Percentiles rank a stretch among this genome's conserved stretches.
These are phyloP conservation scores for Candida awuae DNA, from an alignment of 805 yeast genomes.

Conservation along the genomic window DNA sequence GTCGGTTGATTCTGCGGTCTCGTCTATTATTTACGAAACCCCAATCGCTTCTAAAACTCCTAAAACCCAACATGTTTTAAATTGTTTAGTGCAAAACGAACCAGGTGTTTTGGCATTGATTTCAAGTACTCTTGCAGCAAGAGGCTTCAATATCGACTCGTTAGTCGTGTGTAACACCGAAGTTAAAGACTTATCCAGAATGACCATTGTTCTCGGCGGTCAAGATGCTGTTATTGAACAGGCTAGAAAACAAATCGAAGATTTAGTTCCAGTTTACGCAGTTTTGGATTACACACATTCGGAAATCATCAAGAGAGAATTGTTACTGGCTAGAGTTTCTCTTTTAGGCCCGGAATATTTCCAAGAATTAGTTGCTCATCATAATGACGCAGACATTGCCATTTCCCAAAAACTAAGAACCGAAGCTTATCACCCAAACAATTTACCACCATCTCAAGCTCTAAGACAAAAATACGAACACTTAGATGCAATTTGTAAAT, in stretches of 20 bases:
- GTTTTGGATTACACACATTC: conserved; percentile 90
- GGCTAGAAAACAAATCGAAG: conserved; percentile 96
- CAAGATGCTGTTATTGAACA: conserved; percentile 96
- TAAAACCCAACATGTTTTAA: conserved; percentile 78
- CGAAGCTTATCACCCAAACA: conserved; percentile 72
- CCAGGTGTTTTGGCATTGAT: conserved; percentile 95
- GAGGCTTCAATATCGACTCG: conserved; percentile 98
- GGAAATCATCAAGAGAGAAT: conserved; percentile 84
- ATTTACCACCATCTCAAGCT: conserved; percentile 84
- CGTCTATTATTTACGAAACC: conserved; percentile 90
- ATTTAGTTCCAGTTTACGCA: conserved; percentile 96
- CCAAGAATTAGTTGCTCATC: conserved; percentile 87
- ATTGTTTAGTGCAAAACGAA: conserved; percentile 96
- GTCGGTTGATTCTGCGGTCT: conserved; percentile 95
- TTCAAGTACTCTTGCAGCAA: conserved; percentile 92
- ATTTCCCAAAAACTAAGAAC: conserved; percentile 36
- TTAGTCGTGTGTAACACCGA: conserved; percentile 95
- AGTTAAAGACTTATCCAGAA: conserved; percentile 87
- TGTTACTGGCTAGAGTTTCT: conserved; percentile 85
- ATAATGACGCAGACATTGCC: conserved; percentile 42
- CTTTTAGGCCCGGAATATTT: conserved; percentile 97
- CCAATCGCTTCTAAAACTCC: conserved; percentile 58
- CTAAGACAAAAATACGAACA: conserved; percentile 90
- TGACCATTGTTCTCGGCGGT: conserved; percentile 93
- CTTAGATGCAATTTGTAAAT: conserved; percentile 70